phyloP scores from a whole-genome alignment of 139 green algal species.

The Picochlorum sp. region DNA sequence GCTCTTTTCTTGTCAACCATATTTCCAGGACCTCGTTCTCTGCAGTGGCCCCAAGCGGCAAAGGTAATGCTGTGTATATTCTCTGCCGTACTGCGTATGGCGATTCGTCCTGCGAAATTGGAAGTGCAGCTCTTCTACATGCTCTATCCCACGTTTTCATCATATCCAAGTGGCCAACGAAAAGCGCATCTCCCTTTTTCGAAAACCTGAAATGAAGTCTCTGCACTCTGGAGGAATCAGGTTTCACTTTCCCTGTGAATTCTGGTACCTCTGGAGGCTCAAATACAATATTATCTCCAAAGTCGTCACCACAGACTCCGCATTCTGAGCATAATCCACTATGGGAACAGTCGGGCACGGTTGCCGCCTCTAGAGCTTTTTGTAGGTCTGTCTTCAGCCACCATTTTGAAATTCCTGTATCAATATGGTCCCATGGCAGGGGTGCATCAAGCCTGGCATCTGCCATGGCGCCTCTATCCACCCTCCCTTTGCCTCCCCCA shows the following conservation, averaged over 20 bases:
- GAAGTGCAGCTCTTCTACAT: constrained; percentile 44
- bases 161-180: constrained; percentile 62
- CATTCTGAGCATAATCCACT: constrained; percentile 55
- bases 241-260: constrained; percentile 48
- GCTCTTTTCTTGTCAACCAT: constrained; percentile 20
- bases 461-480: constrained; percentile 51
- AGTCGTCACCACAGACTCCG: constrained; percentile 61
- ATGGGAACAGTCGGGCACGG: constrained; percentile 67
- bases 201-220: constrained; percentile 42
- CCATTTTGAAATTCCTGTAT: constrained; percentile 60
- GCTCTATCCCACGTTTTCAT: constrained; percentile 52
- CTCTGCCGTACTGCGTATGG: constrained; percentile 37
- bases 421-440: constrained; percentile 68
- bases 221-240: constrained; percentile 27
- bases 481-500: constrained; percentile 53
- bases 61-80: constrained; percentile 33
- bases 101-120: constrained; percentile 37
- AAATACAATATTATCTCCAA: constrained; percentile 49
- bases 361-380: constrained; percentile 55
- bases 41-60: constrained; percentile 50
- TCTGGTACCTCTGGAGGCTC: constrained; percentile 45
- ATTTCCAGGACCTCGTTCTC: constrained; percentile 46
- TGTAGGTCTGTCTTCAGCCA: constrained; percentile 74
- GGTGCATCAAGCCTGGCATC: constrained; percentile 56
- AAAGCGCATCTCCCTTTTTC: constrained; percentile 49